A percentile compares a stretch with the other conserved stretches of the same genome.
Evolutionary conservation across 1,139 yeast species (phyloP).

Genomic region (Saccharomyces uvarum): DNA sequence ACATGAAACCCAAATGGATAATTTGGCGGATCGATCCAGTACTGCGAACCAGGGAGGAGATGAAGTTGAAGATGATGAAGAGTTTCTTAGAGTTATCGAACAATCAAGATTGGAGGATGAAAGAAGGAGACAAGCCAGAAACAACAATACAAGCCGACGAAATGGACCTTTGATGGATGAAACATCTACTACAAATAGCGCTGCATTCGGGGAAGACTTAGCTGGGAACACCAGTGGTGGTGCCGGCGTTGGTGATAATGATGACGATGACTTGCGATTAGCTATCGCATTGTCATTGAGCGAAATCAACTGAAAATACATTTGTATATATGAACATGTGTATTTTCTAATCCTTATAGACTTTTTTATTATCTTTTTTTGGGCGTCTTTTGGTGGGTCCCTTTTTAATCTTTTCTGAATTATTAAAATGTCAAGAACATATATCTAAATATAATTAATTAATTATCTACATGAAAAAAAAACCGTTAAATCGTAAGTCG

Average conservation of each 20-base stretch:
- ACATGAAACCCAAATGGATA: conserved; percentile 30
- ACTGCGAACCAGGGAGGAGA: not conserved
- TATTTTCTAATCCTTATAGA: not conserved
- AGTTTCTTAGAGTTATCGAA: conserved; percentile 33
- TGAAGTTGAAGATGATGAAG: conserved; percentile 32
- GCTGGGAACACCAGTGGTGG: not conserved
- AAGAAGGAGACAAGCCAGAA: conserved; percentile 3
- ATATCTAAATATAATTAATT: not conserved
- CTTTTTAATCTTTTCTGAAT: not conserved
- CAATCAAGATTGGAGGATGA: conserved; percentile 28
- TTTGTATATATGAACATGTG: not conserved
- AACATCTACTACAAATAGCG: not conserved
- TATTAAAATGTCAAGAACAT: not conserved
- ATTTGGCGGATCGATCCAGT: conserved; percentile 19
- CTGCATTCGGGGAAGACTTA: not conserved
- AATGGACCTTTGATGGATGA: conserved; percentile 1
- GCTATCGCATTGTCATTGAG: conserved; percentile 32
- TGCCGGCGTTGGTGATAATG: conserved; percentile 5
- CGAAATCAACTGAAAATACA: conserved; percentile 18
- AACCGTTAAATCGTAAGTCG: not conserved
- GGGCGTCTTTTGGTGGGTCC: not conserved
- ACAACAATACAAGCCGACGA: not conserved
- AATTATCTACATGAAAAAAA: not conserved
- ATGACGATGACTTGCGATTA: conserved; percentile 27
- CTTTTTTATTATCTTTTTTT: conserved; percentile 31